Percentiles rank a stretch among this genome's conserved stretches.
phyloP scores from a whole-genome alignment of 2,329 filamentous ascomycete species.

The Monilinia aucupariae region DNA sequence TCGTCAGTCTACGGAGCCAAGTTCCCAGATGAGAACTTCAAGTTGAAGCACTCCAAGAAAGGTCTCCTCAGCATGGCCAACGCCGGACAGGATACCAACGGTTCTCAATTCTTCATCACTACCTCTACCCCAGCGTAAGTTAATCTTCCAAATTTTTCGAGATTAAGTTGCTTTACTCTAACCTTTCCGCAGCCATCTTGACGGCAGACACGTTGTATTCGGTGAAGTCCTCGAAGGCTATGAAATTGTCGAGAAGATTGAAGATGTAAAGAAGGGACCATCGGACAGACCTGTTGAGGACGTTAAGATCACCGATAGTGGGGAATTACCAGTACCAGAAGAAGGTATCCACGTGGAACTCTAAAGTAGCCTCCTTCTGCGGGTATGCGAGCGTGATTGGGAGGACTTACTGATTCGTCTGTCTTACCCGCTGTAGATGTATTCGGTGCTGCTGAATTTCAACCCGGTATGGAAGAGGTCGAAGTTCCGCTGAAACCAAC shows the following conservation, averaged over 20 bases:
- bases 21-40: slow-evolving; percentile 90
- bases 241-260: slow-evolving; percentile 73
- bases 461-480: slow-evolving; percentile 30
- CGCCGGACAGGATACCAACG: slow-evolving; percentile 78
- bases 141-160: background rate
- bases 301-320: slow-evolving; percentile 77
- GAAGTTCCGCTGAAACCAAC: slow-evolving; percentile 23
- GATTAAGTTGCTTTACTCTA: slow-evolving; percentile 17
- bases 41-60: slow-evolving; percentile 85
- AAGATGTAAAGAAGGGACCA: slow-evolving; percentile 59
- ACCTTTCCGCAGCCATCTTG: slow-evolving; percentile 58
- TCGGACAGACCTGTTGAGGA: slow-evolving; percentile 64
- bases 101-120: slow-evolving; percentile 88
- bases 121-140: slow-evolving; percentile 68
- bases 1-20: slow-evolving; percentile 70
- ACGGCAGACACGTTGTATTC: slow-evolving; percentile 81
- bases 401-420: slow-evolving; percentile 33
- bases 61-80: slow-evolving; percentile 83
- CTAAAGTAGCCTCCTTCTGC: slow-evolving; percentile 45
- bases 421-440: slow-evolving; percentile 27
- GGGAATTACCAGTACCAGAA: slow-evolving; percentile 74
- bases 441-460: slow-evolving; percentile 34
- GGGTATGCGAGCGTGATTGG: slow-evolving; percentile 21
- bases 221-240: slow-evolving; percentile 84
- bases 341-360: slow-evolving; percentile 94